These are phyloP conservation scores for Kwoniella heveanensis DNA, from an alignment of 768 basidiomycete genomes.

Conservation along the genomic window DNA sequence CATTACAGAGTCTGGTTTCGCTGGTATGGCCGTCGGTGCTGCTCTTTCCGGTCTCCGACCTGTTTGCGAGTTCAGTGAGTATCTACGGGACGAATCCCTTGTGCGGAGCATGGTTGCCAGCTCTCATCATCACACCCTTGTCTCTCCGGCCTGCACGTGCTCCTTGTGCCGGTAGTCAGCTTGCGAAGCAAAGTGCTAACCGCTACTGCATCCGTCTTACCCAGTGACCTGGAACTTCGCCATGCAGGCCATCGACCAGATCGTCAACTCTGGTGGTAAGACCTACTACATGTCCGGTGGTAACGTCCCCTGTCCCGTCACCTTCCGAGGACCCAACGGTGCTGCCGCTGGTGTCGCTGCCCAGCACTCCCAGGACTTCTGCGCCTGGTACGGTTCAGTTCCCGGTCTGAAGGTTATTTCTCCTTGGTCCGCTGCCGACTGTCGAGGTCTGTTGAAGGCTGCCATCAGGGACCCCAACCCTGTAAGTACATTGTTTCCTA, in stretches of 20 bases:
- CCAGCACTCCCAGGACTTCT: conserved; percentile 33
- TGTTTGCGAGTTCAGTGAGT: conserved; percentile 86
- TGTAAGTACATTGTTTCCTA: conserved; percentile 52
- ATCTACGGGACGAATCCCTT: no score
- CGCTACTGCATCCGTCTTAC: no score
- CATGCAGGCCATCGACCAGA: conserved; percentile 98
- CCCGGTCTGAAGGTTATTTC: conserved; percentile 97
- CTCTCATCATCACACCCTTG: no score
- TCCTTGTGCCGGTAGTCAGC: no score
- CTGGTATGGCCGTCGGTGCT: conserved; percentile 91
- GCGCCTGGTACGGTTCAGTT: conserved; percentile 60
- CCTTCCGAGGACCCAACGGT: conserved; percentile 99
- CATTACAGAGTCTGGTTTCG: conserved; percentile 94
- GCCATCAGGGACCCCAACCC: conserved; percentile 99
- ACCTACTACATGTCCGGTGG: conserved; percentile 99
- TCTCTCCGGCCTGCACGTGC: no score
- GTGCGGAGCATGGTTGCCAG: no score
- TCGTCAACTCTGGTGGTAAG: conserved; percentile 99
- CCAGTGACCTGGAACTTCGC: conserved; percentile 97
- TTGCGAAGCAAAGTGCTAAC: no score
- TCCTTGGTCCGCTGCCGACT: conserved; percentile 98
- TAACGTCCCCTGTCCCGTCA: conserved; percentile 95
- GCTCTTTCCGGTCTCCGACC: conserved; percentile 93
- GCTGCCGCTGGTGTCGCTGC: conserved; percentile 88
- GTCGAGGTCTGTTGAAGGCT: conserved; percentile 94